These are phyloP conservation scores for Schwanniomyces etchellsii DNA, from an alignment of 1,139 yeast genomes.

Conservation along the genomic window DNA sequence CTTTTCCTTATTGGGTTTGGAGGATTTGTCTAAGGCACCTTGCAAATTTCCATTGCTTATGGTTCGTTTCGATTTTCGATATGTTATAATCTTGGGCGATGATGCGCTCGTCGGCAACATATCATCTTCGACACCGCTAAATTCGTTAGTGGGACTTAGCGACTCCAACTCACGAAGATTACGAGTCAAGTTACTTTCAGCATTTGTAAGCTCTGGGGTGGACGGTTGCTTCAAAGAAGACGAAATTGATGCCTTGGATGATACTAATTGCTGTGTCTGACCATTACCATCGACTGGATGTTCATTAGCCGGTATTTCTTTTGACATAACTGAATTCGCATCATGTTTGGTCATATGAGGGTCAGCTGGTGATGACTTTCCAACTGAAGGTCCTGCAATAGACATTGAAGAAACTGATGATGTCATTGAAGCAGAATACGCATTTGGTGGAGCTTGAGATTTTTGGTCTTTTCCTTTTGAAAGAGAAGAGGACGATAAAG, in stretches of 20 bases:
- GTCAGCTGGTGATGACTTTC: slow-evolving; percentile 50
- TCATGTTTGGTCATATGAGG: slow-evolving; percentile 57
- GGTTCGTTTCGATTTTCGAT: slow-evolving; percentile 36
- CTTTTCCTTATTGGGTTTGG: slow-evolving; percentile 15
- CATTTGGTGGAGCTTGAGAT: slow-evolving; percentile 3
- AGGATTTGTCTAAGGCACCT: slow-evolving; percentile 13
- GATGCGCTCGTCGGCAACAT: slow-evolving; percentile 4
- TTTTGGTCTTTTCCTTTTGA: slow-evolving; percentile 3
- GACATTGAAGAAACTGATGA: slow-evolving; percentile 23
- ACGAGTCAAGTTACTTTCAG: neutral
- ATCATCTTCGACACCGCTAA: neutral
- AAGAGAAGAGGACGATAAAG: slow-evolving; percentile 4
- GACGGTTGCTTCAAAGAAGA: no score
- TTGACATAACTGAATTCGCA: slow-evolving; percentile 37
- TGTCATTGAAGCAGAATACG: slow-evolving; percentile 5
- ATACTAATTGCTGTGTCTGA: neutral
- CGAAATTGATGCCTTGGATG: neutral
- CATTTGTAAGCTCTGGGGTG: neutral
- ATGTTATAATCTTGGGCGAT: slow-evolving; percentile 46
- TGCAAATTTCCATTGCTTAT: slow-evolving; percentile 27
- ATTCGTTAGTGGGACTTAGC: slow-evolving; percentile 6
- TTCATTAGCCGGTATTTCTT: slow-evolving; percentile 13
- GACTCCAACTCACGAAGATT: neutral
- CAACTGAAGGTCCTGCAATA: slow-evolving; percentile 32
- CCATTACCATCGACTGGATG: neutral